Percentiles rank a stretch among this genome's conserved stretches.
These are phyloP conservation scores for Juglanconis oblonga DNA, from an alignment of 2,329 filamentous ascomycete species.

Conservation along the genomic window DNA sequence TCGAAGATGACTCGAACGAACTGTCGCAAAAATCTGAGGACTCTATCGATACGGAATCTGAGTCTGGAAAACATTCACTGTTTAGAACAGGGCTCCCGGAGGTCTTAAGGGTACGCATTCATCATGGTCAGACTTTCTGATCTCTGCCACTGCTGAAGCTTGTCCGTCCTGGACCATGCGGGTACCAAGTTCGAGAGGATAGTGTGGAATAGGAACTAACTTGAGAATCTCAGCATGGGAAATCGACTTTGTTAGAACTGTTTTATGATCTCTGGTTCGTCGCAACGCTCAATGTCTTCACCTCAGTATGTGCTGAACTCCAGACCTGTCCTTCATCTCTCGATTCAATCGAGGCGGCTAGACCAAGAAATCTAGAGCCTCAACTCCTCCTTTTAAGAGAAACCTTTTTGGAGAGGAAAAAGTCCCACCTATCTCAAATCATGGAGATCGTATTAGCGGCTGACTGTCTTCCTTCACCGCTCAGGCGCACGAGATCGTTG, in stretches of 20 bases:
- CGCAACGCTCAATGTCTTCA: constrained; percentile 7
- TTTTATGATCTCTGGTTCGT: constrained; percentile 9
- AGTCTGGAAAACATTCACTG: neutral
- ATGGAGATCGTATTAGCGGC: no score
- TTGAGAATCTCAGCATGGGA: neutral
- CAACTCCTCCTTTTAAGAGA: neutral
- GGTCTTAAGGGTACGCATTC: neutral
- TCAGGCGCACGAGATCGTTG: constrained; percentile 1
- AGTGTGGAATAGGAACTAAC: neutral
- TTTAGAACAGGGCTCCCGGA: neutral
- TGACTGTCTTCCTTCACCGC: no score
- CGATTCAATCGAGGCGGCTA: no score
- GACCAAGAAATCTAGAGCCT: no score
- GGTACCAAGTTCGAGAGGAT: neutral
- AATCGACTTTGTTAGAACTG: neutral
- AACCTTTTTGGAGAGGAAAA: no score
- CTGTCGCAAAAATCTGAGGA: neutral
- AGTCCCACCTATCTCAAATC: no score
- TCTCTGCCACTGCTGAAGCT: neutral
- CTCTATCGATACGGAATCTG: neutral
- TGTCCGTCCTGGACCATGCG: no score
- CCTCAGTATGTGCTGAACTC: neutral
- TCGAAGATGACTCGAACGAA: neutral
- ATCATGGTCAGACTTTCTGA: neutral
- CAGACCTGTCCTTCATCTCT: no score